These are phyloP conservation scores for Annulohypoxylon maeteangense DNA, from an alignment of 495 filamentous ascomycete species.

Conservation along the genomic window DNA sequence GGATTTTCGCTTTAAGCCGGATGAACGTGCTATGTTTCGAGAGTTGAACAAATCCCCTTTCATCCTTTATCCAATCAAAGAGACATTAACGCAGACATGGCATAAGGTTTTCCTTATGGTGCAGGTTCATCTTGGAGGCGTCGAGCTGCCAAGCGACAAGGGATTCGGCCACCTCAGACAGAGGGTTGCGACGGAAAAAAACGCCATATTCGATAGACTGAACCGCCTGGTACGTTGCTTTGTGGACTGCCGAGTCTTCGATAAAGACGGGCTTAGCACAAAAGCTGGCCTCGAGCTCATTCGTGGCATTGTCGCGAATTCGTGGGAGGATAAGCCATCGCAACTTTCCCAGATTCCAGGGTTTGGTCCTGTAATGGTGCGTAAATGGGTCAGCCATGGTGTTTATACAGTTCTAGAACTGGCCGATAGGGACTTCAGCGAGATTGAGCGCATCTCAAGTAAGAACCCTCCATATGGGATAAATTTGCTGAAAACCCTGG, in stretches of 20 bases:
- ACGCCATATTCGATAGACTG: conserved; percentile 75
- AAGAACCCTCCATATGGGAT: conserved; percentile 86
- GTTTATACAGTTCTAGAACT: conserved; percentile 79
- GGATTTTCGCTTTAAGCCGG: conserved; percentile 73
- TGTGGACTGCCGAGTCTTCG: conserved; percentile 80
- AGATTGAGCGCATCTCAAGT: conserved; percentile 80
- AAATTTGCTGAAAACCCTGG: conserved; percentile 70
- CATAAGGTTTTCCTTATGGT: conserved; percentile 92
- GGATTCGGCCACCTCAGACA: conserved; percentile 69
- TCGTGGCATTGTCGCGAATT: conserved; percentile 78
- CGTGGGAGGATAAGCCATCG: conserved; percentile 86
- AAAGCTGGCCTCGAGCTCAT: conserved; percentile 81
- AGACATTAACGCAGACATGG: conserved; percentile 72
- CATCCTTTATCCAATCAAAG: conserved; percentile 83
- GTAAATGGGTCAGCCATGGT: conserved; percentile 78
- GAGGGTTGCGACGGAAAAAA: conserved; percentile 75
- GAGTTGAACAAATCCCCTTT: conserved; percentile 79
- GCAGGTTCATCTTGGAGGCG: conserved; percentile 79
- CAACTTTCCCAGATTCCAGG: conserved; percentile 89
- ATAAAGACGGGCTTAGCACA: conserved; percentile 72
- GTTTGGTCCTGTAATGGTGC: conserved; percentile 80
- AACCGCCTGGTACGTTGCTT: conserved; percentile 83
- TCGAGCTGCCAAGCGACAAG: conserved; percentile 75
- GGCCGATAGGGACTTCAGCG: conserved; percentile 69
- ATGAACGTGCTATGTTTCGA: conserved; percentile 80